Evolutionary conservation across 257 asterid species (phyloP), one percentile per base, ranked within the genome.

Genomic region (Craterostigma plantagineum): DNA sequence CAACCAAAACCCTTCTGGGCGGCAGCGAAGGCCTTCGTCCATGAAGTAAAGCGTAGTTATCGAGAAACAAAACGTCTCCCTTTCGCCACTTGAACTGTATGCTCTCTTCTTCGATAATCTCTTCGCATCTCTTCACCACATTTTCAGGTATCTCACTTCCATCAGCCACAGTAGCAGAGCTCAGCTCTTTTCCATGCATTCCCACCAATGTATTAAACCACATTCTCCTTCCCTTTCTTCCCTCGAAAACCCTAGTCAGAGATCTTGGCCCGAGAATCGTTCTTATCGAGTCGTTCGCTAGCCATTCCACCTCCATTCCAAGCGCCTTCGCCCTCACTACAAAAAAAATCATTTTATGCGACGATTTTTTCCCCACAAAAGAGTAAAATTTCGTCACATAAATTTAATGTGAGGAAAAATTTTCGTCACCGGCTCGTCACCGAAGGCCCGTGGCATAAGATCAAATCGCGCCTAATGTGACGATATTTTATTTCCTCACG

Each of bases 301-400:
- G 92, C 92, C 94, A 82, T 43, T 75, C 94, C 64, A 78, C 18
- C 15, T 78, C 90, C 94, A 82, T 77, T 7, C 94, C 92, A 12
- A 75, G 17, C 1, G 70, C 75, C 36, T 62, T 75, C 0, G 76
- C 81, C 76, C 94, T n/a, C n/a, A n/a, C n/a, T n/a, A n/a, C n/a
- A n/a, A n/a, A n/a, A n/a, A n/a, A n/a, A n/a, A n/a, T n/a, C n/a
- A n/a, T n/a, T n/a, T n/a, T n/a, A n/a, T n/a, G n/a, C n/a, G n/a
- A n/a, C n/a, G n/a, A n/a, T n/a, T n/a, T n/a, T n/a, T n/a, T n/a
- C n/a, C n/a, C n/a, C n/a, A n/a, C n/a, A n/a, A n/a, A n/a, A n/a
- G n/a, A n/a, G n/a, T n/a, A n/a, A n/a, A n/a, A n/a, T n/a, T n/a
- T n/a, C n/a, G n/a, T n/a, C n/a, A n/a, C n/a, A n/a, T n/a, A n/a